Conservation (phyloP, 805 yeast species). For the Kodamaea nitidulidarum region DNA sequence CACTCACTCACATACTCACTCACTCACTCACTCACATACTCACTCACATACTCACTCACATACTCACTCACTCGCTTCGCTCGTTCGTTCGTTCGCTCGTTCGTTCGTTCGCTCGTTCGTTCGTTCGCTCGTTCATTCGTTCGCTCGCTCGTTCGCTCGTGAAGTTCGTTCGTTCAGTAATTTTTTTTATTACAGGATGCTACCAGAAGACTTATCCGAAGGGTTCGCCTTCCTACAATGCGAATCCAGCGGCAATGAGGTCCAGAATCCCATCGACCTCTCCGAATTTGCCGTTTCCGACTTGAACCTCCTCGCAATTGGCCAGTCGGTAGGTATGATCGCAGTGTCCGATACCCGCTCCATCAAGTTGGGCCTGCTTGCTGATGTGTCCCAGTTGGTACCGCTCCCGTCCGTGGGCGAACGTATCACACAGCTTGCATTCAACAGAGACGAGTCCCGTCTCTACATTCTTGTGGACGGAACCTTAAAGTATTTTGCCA, state of each 20-base stretch:
- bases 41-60: no score
- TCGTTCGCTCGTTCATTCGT: no score
- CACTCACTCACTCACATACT: no score
- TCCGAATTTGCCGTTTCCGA: slow-evolving; percentile 15
- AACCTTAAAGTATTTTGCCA: slow-evolving; percentile 4
- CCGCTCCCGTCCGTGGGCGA: slow-evolving; percentile 7
- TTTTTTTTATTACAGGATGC: neutral
- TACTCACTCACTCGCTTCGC: no score
- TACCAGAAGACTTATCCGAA: slow-evolving; percentile 27
- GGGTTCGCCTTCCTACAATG: slow-evolving; percentile 46
- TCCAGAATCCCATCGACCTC: slow-evolving; percentile 24
- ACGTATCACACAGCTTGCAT: slow-evolving; percentile 25
- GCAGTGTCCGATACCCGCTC: slow-evolving; percentile 36
- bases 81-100: no score
- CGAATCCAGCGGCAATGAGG: slow-evolving; percentile 25
- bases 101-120: no score
- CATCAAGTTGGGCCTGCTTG: slow-evolving; percentile 30
- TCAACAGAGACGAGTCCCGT: slow-evolving; percentile 26
- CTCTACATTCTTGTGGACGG: slow-evolving; percentile 25
- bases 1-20: no score
- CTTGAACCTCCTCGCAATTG: slow-evolving; percentile 35
- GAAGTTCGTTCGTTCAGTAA: no score
- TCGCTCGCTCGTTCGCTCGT: no score
- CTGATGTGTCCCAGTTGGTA: slow-evolving; percentile 9
- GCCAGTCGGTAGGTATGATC: slow-evolving; percentile 25